Percentiles rank a stretch among this genome's conserved stretches.
phyloP scores from a whole-genome alignment of 306 rosid genomes.

The Inga laurina region DNA sequence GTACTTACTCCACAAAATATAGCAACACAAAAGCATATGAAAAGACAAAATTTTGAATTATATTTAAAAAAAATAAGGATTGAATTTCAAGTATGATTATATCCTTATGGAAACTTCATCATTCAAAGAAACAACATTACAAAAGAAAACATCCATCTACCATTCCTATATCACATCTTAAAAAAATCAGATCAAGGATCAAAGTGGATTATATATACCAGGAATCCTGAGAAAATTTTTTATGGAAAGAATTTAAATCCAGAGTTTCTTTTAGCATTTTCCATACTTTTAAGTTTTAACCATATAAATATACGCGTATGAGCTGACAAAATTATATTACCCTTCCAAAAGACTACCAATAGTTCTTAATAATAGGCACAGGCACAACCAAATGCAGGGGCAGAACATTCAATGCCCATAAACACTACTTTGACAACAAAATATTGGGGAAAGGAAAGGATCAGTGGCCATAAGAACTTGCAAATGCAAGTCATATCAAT shows the following conservation, averaged over 20 bases:
- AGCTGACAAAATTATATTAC: neutral
- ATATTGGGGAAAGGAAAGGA: neutral
- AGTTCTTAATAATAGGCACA: neutral
- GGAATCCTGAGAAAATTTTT: neutral
- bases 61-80: neutral
- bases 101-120: constrained; percentile 7
- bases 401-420: neutral
- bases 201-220: neutral
- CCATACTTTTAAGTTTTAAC: constrained; percentile 20
- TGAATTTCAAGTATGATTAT: neutral
- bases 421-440: neutral
- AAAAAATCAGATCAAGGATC: constrained; percentile 16
- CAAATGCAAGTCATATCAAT: constrained; percentile 11
- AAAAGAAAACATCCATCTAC: constrained; percentile 3
- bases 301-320: neutral
- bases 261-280: neutral
- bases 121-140: neutral
- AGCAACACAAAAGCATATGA: neutral
- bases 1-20: constrained; percentile 24
- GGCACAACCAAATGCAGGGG: neutral
- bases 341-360: neutral
- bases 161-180: constrained; percentile 20
- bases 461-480: neutral
- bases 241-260: neutral
- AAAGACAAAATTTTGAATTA: neutral